Evolutionary conservation across 139 green algal species (phyloP).

Genomic region (Chloropicon primus): DNA sequence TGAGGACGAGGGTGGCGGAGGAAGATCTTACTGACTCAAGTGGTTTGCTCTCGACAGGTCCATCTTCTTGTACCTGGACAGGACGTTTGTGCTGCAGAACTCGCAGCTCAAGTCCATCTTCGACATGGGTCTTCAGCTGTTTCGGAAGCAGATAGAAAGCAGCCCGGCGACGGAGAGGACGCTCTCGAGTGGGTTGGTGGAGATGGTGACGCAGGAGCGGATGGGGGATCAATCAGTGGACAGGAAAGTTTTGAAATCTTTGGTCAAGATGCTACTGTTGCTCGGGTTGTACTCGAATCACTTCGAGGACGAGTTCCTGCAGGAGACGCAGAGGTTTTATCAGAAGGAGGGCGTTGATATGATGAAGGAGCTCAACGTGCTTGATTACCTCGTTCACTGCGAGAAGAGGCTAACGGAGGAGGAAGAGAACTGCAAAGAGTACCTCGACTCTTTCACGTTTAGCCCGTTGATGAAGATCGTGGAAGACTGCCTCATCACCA

Average conservation of each 20-base stretch:
- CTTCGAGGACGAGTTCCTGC: slow-evolving; percentile 33
- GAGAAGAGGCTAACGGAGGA: slow-evolving; percentile 82
- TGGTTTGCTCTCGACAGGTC: slow-evolving; percentile 12
- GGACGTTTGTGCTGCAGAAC: slow-evolving; percentile 69
- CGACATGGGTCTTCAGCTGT: slow-evolving; percentile 80
- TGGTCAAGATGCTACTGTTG: slow-evolving; percentile 22
- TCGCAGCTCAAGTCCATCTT: slow-evolving; percentile 60
- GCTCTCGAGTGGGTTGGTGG: background rate
- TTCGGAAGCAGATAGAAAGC: slow-evolving; percentile 56
- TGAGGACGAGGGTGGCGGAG: background rate
- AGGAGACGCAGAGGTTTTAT: slow-evolving; percentile 35
- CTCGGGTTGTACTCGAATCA: slow-evolving; percentile 48
- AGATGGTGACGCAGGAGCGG: background rate
- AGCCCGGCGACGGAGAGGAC: background rate
- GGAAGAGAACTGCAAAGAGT: slow-evolving; percentile 62
- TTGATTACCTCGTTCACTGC: slow-evolving; percentile 77
- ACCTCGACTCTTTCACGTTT: slow-evolving; percentile 66
- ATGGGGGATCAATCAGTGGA: background rate
- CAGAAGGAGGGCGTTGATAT: slow-evolving; percentile 42
- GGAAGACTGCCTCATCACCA: slow-evolving; percentile 60
- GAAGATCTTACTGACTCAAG: background rate
- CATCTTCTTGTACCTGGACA: slow-evolving; percentile 95
- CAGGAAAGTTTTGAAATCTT: background rate
- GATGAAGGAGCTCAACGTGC: slow-evolving; percentile 48
- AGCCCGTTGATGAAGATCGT: slow-evolving; percentile 53